Percentiles rank a stretch among this genome's conserved stretches.
Evolutionary conservation across 2,329 filamentous ascomycete genomes (phyloP).

Genomic region (Raffaelea albimanens): DNA sequence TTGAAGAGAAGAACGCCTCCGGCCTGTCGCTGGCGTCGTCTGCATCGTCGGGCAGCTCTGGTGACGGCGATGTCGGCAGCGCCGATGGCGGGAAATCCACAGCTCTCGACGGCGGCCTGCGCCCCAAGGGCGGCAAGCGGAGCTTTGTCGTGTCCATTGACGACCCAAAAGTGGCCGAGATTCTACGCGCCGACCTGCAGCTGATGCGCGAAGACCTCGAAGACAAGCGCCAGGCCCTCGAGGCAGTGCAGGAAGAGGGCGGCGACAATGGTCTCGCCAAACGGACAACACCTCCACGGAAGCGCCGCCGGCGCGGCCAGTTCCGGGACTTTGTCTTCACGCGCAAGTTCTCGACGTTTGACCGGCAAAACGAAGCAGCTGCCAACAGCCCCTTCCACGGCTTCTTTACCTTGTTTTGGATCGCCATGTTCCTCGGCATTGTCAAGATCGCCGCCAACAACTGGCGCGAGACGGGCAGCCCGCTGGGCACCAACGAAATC

Average conservation of each 20-base stretch:
- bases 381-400: constrained; percentile 65
- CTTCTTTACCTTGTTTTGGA: constrained; percentile 74
- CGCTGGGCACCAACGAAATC: constrained; percentile 63
- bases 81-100: not conserved
- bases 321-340: constrained; percentile 58
- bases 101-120: not conserved
- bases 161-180: constrained; percentile 30
- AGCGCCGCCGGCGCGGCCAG: constrained; percentile 16
- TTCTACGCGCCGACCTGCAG: constrained; percentile 21
- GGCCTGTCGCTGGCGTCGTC: constrained; percentile 2
- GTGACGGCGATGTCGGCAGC: too few relatives aligned
- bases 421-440: constrained; percentile 57
- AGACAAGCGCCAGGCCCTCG: not conserved
- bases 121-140: not conserved
- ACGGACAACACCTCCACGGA: constrained; percentile 13
- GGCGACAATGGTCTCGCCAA: not conserved
- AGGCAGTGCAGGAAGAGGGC: not conserved
- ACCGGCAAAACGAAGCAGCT: constrained; percentile 57
- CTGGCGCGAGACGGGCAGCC: constrained; percentile 57
- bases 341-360: constrained; percentile 63
- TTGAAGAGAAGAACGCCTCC: constrained; percentile 6
- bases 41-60: not conserved
- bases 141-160: constrained; percentile 20
- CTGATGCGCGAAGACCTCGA: constrained; percentile 17
- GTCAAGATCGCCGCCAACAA: constrained; percentile 59